Percentiles rank a stretch among this genome's conserved stretches.
Evolutionary conservation across 257 asterid species (phyloP).

Genomic region (Solanum chilense): DNA sequence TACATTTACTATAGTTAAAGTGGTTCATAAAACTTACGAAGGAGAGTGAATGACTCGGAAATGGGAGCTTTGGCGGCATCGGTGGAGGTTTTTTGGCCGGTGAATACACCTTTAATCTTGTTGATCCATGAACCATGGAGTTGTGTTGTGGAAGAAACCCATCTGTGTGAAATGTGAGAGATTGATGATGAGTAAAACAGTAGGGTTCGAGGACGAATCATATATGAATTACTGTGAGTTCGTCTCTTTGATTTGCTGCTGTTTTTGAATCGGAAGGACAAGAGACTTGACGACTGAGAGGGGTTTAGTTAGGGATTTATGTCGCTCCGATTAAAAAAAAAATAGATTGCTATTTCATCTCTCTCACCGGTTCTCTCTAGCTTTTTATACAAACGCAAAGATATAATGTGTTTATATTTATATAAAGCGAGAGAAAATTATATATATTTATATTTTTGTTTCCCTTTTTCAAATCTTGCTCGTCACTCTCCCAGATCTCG

Average conservation of each 20-base stretch:
- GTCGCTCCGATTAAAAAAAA: neutral
- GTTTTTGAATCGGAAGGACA: neutral
- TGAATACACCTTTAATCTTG: constrained; percentile 63
- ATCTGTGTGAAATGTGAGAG: constrained; percentile 16
- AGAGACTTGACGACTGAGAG: neutral
- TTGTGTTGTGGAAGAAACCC: constrained; percentile 49
- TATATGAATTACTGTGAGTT: neutral
- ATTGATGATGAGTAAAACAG: neutral
- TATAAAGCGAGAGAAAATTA: too few species aligned
- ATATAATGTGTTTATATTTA: too few species aligned
- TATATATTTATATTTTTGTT: too few species aligned
- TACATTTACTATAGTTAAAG: neutral
- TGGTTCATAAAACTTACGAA: constrained; percentile 15
- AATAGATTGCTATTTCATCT: too few species aligned
- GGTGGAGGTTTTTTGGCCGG: constrained; percentile 43
- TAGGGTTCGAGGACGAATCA: neutral
- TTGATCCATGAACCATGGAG: constrained; percentile 71
- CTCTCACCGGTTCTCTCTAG: too few species aligned
- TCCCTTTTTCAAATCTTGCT: too few species aligned
- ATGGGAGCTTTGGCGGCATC: constrained; percentile 3
- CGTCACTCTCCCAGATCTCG: too few species aligned
- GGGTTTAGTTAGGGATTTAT: neutral
- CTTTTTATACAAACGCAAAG: too few species aligned
- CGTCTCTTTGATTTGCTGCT: neutral
- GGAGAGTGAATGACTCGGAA: constrained; percentile 59